Conservation (phyloP, 1,284 basidiomycete species). For the Porogramme epimiltina region DNA sequence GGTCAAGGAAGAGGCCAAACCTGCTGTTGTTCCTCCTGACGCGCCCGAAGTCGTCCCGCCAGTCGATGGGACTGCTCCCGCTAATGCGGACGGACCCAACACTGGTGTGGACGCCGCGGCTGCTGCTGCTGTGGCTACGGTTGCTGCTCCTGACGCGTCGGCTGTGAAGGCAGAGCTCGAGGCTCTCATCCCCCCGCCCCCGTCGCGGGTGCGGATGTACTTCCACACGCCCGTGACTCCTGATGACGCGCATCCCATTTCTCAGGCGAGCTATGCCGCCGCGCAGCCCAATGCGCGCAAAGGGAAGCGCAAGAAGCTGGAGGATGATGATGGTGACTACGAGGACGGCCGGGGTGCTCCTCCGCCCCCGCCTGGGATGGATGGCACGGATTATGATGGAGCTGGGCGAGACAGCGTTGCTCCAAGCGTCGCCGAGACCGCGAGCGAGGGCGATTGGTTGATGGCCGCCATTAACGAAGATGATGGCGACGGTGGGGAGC, state of each 20-base stretch:
- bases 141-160: constrained; percentile 13
- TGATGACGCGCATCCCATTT: constrained; percentile 74
- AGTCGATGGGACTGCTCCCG: constrained; percentile 17
- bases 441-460: constrained; percentile 78
- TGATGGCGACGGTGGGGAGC: constrained; percentile 47
- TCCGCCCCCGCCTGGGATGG: constrained; percentile 52
- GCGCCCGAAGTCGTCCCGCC: constrained; percentile 16
- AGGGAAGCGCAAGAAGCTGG: constrained; percentile 81
- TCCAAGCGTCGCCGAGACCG: constrained; percentile 68
- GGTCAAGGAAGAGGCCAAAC: constrained; percentile 28
- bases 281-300: constrained; percentile 64
- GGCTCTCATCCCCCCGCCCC: constrained; percentile 47
- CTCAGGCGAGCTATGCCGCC: constrained; percentile 44
- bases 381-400: constrained; percentile 44
- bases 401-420: constrained; percentile 61
- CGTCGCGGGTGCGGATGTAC: constrained; percentile 82
- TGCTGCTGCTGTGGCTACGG: constrained; percentile 6
- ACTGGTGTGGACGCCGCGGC: constrained; percentile 13
- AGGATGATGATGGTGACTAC: constrained; percentile 78
- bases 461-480: constrained; percentile 81
- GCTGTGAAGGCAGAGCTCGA: constrained; percentile 33
- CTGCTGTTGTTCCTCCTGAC: constrained; percentile 19
- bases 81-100: constrained; percentile 21
- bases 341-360: constrained; percentile 69
- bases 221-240: constrained; percentile 83